These are phyloP conservation scores for Trichoderma endophyticum DNA, from an alignment of 2,329 filamentous ascomycete species.

Conservation along the genomic window DNA sequence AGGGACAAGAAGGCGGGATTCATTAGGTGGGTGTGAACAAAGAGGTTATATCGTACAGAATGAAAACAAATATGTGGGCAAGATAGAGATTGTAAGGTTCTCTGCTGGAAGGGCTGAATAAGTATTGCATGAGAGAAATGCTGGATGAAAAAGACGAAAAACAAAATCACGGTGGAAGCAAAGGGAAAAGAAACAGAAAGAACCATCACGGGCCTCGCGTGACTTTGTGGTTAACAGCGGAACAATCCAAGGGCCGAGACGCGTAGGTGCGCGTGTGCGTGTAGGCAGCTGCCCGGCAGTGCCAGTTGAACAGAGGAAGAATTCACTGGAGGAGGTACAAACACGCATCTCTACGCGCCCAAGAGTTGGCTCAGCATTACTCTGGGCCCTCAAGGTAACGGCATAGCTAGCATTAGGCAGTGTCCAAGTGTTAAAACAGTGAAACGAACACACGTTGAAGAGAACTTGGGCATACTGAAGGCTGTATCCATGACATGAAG, in stretches of 20 bases:
- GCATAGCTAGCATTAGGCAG: neutral
- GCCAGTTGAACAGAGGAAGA: neutral
- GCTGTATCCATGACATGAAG: neutral
- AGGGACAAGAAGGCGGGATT: neutral
- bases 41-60: neutral
- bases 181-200: neutral
- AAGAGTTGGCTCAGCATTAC: neutral
- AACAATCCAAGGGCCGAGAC: neutral
- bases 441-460: neutral
- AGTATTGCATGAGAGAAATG: neutral
- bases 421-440: neutral
- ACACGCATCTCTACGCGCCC: neutral
- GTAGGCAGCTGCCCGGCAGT: neutral
- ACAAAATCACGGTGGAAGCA: neutral
- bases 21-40: rapidly evolving
- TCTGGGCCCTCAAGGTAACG: neutral
- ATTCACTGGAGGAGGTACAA: neutral
- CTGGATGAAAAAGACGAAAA: neutral
- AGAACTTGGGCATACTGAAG: neutral
- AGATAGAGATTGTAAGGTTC: neutral
- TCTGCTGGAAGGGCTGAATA: rapidly evolving
- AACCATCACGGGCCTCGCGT: neutral
- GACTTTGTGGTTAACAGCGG: neutral
- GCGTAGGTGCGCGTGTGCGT: neutral
- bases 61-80: neutral